Percentiles rank a stretch among this genome's conserved stretches.
Conservation (phyloP, 164 flowering plant species). For the Warburgia ugandensis region DNA sequence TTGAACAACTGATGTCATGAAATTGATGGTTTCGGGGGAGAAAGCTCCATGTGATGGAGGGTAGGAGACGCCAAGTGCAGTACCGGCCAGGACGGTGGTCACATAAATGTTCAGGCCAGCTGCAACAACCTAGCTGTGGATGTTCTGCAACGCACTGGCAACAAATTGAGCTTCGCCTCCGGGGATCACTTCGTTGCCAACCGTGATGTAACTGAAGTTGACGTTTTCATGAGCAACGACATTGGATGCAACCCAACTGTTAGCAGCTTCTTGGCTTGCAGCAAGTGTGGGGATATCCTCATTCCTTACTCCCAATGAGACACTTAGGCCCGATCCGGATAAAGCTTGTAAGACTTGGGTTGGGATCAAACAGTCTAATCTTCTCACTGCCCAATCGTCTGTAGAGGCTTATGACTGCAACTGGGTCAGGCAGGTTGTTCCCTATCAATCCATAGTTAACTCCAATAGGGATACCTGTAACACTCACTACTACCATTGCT, state of each 20-base stretch:
- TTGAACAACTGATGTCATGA: not conserved
- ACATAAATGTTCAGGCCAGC: constrained; percentile 11
- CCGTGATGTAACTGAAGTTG: constrained; percentile 4
- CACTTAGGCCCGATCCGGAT: constrained; percentile 4
- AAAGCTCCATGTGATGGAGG: constrained; percentile 16
- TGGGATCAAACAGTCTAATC: constrained; percentile 13
- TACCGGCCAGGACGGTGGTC: constrained; percentile 10
- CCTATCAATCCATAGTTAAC: constrained; percentile 20
- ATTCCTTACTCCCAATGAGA: constrained; percentile 8
- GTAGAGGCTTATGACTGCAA: constrained; percentile 14
- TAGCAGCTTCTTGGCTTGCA: constrained; percentile 6
- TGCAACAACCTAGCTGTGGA: constrained; percentile 1
- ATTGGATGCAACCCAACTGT: constrained; percentile 11
- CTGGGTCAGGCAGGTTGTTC: constrained; percentile 12
- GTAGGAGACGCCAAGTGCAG: constrained; percentile 3
- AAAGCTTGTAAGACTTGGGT: constrained; percentile 6
- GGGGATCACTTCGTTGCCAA: constrained; percentile 21
- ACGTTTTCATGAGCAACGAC: constrained; percentile 6
- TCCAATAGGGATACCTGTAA: constrained; percentile 15
- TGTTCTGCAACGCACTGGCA: constrained; percentile 10
- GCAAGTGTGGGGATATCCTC: constrained; percentile 5
- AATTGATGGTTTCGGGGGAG: not conserved
- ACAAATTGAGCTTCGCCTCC: constrained; percentile 4
- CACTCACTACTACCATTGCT: too few relatives aligned
- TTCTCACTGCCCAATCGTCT: not conserved